Evolutionary conservation across 495 filamentous ascomycete species (phyloP).

Genomic region (Amphirosellinia nigrospora): DNA sequence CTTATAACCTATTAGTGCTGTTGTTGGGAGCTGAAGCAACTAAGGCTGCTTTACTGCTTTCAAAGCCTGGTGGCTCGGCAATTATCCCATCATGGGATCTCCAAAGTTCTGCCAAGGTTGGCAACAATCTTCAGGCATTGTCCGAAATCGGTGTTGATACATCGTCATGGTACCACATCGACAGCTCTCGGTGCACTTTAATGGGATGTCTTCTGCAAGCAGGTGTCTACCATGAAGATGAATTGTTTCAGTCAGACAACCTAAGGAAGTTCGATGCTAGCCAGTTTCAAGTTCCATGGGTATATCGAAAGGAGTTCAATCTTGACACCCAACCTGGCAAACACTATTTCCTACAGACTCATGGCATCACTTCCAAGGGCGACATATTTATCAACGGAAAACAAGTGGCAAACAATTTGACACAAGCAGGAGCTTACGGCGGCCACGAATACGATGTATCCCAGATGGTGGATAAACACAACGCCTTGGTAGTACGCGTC

Average conservation of each 20-base stretch:
- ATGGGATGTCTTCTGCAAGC: slow-evolving; percentile 64
- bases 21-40: slow-evolving; percentile 27
- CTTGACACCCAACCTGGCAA: slow-evolving; percentile 42
- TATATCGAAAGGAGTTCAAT: slow-evolving; percentile 64
- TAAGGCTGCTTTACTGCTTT: slow-evolving; percentile 33
- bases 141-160: slow-evolving; percentile 57
- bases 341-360: slow-evolving; percentile 60
- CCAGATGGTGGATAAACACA: slow-evolving; percentile 41
- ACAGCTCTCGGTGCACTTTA: slow-evolving; percentile 56
- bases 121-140: slow-evolving; percentile 46
- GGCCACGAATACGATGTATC: slow-evolving; percentile 64
- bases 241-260: slow-evolving; percentile 65
- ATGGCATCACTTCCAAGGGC: slow-evolving; percentile 66
- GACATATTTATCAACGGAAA: slow-evolving; percentile 67
- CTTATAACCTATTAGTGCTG: slow-evolving; percentile 28
- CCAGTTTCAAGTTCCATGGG: slow-evolving; percentile 62
- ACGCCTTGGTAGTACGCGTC: slow-evolving; percentile 59
- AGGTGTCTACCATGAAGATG: slow-evolving; percentile 59
- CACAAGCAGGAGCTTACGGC: slow-evolving; percentile 63
- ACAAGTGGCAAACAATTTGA: slow-evolving; percentile 51
- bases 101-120: slow-evolving; percentile 51
- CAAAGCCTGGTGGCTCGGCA: slow-evolving; percentile 47
- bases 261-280: slow-evolving; percentile 51
- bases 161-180: slow-evolving; percentile 60
- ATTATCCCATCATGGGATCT: slow-evolving; percentile 63